Evolutionary conservation across 2,329 filamentous ascomycete species (phyloP).

Genomic region (Endoconidiophora polonica): DNA sequence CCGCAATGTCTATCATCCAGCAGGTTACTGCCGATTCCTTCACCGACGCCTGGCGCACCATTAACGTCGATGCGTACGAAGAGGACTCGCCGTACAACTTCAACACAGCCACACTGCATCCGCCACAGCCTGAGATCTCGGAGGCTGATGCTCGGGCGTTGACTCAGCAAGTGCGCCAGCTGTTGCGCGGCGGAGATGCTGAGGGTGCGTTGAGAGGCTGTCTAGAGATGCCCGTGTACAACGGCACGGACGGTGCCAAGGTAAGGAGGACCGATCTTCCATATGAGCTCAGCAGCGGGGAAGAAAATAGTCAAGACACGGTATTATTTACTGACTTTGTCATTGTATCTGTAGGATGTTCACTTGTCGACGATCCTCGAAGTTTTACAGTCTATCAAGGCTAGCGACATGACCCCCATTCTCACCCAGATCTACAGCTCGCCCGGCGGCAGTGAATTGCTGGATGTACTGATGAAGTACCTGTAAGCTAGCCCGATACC

Average conservation of each 20-base stretch:
- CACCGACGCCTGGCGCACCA: slow-evolving; percentile 60
- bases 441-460: slow-evolving; percentile 63
- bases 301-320: background rate
- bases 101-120: slow-evolving; percentile 67
- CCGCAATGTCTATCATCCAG: slow-evolving; percentile 48
- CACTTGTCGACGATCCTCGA: slow-evolving; percentile 81
- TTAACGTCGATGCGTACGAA: slow-evolving; percentile 84
- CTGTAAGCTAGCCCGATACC: slow-evolving; percentile 39
- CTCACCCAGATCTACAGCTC: slow-evolving; percentile 64
- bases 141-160: slow-evolving; percentile 66
- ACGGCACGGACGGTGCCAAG: slow-evolving; percentile 40
- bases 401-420: slow-evolving; percentile 85
- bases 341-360: slow-evolving; percentile 42
- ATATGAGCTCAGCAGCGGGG: background rate
- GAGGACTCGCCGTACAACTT: slow-evolving; percentile 87
- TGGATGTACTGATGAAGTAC: slow-evolving; percentile 97
- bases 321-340: slow-evolving; percentile 12
- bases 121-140: slow-evolving; percentile 55
- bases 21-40: slow-evolving; percentile 44
- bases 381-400: slow-evolving; percentile 89
- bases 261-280: slow-evolving; percentile 20
- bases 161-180: slow-evolving; percentile 67
- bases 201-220: slow-evolving; percentile 75
- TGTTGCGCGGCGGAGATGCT: slow-evolving; percentile 70
- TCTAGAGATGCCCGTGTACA: slow-evolving; percentile 71